Percentiles rank a stretch among this genome's conserved stretches.
Evolutionary conservation across 2,329 filamentous ascomycete genomes (phyloP).

Genomic region (Epichloe glyceriae): DNA sequence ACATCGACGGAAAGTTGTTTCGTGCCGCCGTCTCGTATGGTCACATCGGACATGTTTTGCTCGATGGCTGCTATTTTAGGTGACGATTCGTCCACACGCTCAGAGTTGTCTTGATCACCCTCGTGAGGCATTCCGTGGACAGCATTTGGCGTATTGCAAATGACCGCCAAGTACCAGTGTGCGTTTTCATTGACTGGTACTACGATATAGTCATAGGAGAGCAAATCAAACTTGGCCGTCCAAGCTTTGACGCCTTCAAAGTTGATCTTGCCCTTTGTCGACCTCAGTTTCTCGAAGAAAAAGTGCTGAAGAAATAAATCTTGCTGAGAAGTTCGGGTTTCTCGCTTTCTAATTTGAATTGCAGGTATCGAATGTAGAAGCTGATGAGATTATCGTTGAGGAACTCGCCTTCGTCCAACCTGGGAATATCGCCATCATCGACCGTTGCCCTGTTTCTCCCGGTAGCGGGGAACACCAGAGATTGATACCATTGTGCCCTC

Average conservation of each 20-base stretch:
- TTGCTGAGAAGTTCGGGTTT: constrained; percentile 44
- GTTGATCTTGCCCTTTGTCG: constrained; percentile 52
- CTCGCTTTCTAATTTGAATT: constrained; percentile 42
- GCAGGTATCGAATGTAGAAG: constrained; percentile 71
- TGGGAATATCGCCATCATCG: constrained; percentile 57
- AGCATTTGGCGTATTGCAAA: constrained; percentile 71
- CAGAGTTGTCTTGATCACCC: constrained; percentile 6
- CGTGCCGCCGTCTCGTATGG: constrained; percentile 11
- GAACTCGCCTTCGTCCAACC: constrained; percentile 73
- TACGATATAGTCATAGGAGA: constrained; percentile 76
- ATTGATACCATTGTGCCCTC: constrained; percentile 39
- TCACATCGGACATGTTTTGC: constrained; percentile 12
- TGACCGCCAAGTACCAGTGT: constrained; percentile 94
- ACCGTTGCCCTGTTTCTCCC: constrained; percentile 52
- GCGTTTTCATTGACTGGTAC: constrained; percentile 78
- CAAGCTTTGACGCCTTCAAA: constrained; percentile 77
- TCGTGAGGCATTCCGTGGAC: constrained; percentile 15
- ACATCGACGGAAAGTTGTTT: background rate
- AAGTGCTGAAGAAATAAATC: constrained; percentile 90
- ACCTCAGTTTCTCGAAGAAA: constrained; percentile 71
- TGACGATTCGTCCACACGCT: background rate
- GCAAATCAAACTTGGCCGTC: constrained; percentile 76
- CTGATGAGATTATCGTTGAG: constrained; percentile 87
- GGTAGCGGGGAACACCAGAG: constrained; percentile 47
- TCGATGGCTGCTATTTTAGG: constrained; percentile 10